Evolutionary conservation across 106 monocot genomes (phyloP).

Genomic region (Posidonia australis): DNA sequence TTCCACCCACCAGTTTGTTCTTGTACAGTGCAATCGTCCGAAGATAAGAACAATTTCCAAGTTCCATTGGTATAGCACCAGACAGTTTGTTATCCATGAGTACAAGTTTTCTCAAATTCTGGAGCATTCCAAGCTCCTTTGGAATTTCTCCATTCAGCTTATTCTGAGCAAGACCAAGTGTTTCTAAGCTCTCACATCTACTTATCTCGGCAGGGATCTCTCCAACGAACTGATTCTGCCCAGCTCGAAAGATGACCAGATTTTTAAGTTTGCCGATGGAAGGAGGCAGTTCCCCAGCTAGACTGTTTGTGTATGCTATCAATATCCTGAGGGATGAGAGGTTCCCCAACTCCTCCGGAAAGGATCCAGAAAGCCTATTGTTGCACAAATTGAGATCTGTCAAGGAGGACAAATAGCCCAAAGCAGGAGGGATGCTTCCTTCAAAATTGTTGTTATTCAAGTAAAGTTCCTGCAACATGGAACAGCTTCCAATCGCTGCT

Average conservation of each 20-base stretch:
- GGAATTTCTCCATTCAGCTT: slow-evolving; percentile 53
- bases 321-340: slow-evolving; percentile 46
- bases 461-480: slow-evolving; percentile 32
- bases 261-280: slow-evolving; percentile 68
- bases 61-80: slow-evolving; percentile 56
- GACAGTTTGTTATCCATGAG: slow-evolving; percentile 60
- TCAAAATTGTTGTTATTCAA: slow-evolving; percentile 69
- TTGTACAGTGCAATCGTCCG: slow-evolving; percentile 72
- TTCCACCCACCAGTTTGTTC: slow-evolving; percentile 61
- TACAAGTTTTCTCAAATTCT: slow-evolving; percentile 39
- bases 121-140: slow-evolving; percentile 58
- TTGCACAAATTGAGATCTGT: slow-evolving; percentile 53
- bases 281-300: slow-evolving; percentile 51
- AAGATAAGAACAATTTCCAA: slow-evolving; percentile 62
- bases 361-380: slow-evolving; percentile 56
- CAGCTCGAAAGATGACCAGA: slow-evolving; percentile 44
- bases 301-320: slow-evolving; percentile 61
- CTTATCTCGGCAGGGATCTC: slow-evolving; percentile 58
- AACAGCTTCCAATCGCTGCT: slow-evolving; percentile 56
- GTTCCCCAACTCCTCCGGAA: slow-evolving; percentile 76
- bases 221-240: slow-evolving; percentile 75
- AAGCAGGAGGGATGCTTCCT: slow-evolving; percentile 51
- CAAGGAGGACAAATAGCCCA: slow-evolving; percentile 57
- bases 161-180: slow-evolving; percentile 90
- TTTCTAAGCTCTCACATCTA: slow-evolving; percentile 38